A percentile compares a stretch with the other conserved stretches of the same genome.
Conservation (phyloP, 768 basidiomycete genomes). For the Suillus tomentosus region DNA sequence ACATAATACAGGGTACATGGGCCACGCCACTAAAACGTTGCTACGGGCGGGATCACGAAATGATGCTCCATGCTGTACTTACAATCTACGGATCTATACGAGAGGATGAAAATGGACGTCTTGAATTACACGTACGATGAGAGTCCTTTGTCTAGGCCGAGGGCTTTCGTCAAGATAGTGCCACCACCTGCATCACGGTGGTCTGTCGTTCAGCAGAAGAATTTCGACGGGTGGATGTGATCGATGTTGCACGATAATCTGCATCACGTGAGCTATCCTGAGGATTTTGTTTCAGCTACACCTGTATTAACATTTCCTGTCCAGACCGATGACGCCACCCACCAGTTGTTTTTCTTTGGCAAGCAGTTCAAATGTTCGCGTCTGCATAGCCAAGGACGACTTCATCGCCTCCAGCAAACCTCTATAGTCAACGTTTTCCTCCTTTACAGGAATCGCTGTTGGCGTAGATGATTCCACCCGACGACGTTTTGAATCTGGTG, state of each 20-base stretch:
- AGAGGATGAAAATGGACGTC: neutral
- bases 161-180: neutral
- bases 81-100: constrained; percentile 3
- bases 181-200: neutral
- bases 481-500: constrained; percentile 20
- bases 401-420: constrained; percentile 48
- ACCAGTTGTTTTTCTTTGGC: constrained; percentile 53
- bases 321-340: constrained; percentile 9
- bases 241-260: constrained; percentile 12
- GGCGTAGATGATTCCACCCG: constrained; percentile 17
- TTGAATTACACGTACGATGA: neutral
- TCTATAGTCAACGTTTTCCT: constrained; percentile 27
- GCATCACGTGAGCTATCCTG: constrained; percentile 20
- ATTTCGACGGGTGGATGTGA: constrained; percentile 20
- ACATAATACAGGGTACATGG: constrained; percentile 4
- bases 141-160: neutral
- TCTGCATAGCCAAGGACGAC: constrained; percentile 51
- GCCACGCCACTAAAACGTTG: constrained; percentile 4
- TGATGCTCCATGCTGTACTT: neutral
- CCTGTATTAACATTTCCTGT: neutral
- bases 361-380: constrained; percentile 42
- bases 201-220: constrained; percentile 10
- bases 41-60: constrained; percentile 6
- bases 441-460: constrained; percentile 18
- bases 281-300: constrained; percentile 20